Evolutionary conservation across 257 asterid genomes (phyloP).

Genomic region (Knoxia roxburghii): DNA sequence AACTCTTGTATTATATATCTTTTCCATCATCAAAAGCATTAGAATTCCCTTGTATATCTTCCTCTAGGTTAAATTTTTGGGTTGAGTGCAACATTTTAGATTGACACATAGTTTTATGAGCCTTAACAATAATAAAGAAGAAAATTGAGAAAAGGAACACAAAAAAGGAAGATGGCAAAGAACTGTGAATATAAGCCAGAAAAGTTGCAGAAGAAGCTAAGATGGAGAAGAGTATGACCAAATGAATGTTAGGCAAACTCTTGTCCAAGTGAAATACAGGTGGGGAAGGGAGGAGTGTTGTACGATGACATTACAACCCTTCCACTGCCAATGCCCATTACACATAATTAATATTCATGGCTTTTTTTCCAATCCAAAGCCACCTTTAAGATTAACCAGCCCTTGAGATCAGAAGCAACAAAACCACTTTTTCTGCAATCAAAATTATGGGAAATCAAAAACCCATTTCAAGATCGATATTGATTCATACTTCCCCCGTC

Average conservation of each 20-base stretch:
- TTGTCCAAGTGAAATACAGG: not conserved
- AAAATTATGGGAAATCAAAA: not conserved
- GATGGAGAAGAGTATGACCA: not conserved
- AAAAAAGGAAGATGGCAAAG: too few relatives aligned
- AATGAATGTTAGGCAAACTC: not conserved
- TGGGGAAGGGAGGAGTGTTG: not conserved
- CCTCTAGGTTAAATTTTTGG: too few relatives aligned
- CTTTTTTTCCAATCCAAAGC: slow-evolving; percentile 11
- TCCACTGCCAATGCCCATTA: not conserved
- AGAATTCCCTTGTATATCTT: too few relatives aligned
- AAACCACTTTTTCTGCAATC: slow-evolving; percentile 36
- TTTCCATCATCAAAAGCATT: too few relatives aligned
- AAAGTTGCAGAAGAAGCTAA: slow-evolving; percentile 4
- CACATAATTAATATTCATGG: not conserved
- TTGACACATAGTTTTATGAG: too few relatives aligned
- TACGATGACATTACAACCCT: not conserved
- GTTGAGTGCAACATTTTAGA: too few relatives aligned
- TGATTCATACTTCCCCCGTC: too few relatives aligned
- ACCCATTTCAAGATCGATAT: too few relatives aligned
- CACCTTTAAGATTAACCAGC: slow-evolving; percentile 9
- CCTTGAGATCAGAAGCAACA: slow-evolving; percentile 32
- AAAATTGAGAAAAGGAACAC: not conserved
- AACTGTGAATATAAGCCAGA: too few relatives aligned
- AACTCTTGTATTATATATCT: too few relatives aligned
- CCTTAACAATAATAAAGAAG: too few relatives aligned